These are phyloP conservation scores for Euphrasia confusa DNA, from an alignment of 257 asterid genomes.

Conservation along the genomic window DNA sequence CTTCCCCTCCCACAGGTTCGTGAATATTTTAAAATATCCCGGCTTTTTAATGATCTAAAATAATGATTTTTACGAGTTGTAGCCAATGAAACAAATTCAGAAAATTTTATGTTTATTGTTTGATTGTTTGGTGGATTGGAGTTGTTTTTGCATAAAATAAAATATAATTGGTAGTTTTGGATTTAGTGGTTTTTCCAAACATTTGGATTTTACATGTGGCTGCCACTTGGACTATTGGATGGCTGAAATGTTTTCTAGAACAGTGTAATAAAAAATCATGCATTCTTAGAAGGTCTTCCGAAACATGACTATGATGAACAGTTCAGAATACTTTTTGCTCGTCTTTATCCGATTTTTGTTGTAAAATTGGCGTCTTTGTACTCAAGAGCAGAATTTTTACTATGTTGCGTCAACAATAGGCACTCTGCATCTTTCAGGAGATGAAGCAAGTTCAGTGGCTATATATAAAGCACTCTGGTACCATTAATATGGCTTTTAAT, in stretches of 20 bases:
- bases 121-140: background rate
- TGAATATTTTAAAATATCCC: conserved; percentile 6
- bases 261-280: no score
- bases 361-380: background rate
- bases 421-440: background rate
- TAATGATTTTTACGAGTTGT: background rate
- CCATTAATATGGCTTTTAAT: no score
- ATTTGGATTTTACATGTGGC: background rate
- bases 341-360: background rate
- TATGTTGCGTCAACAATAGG: conserved; percentile 11
- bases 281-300: no score
- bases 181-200: background rate
- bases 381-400: background rate
- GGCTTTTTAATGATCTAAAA: background rate
- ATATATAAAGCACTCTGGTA: no score
- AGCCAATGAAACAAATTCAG: no score
- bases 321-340: no score
- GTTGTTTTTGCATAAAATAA: background rate
- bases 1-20: conserved; percentile 97
- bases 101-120: background rate
- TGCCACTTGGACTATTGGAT: background rate
- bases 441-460: no score
- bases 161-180: background rate
- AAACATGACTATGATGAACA: background rate
- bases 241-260: no score